Evolutionary conservation across 768 basidiomycete genomes (phyloP).

Genomic region (Suillus cothurnatus): DNA sequence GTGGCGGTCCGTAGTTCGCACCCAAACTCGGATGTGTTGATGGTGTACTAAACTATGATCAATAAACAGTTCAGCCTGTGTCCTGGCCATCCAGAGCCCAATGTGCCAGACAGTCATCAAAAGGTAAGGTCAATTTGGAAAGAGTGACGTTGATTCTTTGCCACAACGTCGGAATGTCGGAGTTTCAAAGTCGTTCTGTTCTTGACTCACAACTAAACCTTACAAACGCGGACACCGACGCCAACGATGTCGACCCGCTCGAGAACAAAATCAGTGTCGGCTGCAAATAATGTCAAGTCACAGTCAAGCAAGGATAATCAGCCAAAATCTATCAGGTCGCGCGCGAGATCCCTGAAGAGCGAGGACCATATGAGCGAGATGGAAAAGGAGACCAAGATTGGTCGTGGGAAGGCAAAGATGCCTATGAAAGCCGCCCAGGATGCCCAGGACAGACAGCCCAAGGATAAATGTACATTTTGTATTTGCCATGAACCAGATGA

Average conservation of each 20-base stretch:
- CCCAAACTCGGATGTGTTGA: neutral
- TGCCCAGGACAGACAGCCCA: conserved; percentile 21
- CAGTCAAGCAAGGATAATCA: conserved; percentile 5
- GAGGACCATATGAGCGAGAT: conserved; percentile 27
- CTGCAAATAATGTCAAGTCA: conserved; percentile 16
- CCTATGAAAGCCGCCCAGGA: conserved; percentile 20
- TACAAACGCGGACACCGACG: conserved; percentile 4
- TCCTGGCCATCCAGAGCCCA: neutral
- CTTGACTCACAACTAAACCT: conserved; percentile 23
- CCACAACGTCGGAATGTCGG: conserved; percentile 30
- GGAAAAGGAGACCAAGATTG: conserved; percentile 34
- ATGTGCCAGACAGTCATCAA: neutral
- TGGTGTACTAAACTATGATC: neutral
- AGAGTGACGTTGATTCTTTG: conserved; percentile 11
- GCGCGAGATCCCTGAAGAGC: conserved; percentile 20
- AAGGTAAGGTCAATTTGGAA: neutral
- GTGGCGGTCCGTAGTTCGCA: neutral
- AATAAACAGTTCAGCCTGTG: neutral
- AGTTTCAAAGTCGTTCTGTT: conserved; percentile 34
- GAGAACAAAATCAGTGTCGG: conserved; percentile 40
- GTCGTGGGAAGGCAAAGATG: conserved; percentile 26
- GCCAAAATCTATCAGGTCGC: conserved; percentile 15
- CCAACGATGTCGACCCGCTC: conserved; percentile 48
- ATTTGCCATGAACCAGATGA: conserved; percentile 70
- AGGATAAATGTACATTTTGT: conserved; percentile 47